A percentile compares a stretch with the other conserved stretches of the same genome.
phyloP scores from a whole-genome alignment of 2,329 filamentous ascomycete species.

The Penicillium sp. region DNA sequence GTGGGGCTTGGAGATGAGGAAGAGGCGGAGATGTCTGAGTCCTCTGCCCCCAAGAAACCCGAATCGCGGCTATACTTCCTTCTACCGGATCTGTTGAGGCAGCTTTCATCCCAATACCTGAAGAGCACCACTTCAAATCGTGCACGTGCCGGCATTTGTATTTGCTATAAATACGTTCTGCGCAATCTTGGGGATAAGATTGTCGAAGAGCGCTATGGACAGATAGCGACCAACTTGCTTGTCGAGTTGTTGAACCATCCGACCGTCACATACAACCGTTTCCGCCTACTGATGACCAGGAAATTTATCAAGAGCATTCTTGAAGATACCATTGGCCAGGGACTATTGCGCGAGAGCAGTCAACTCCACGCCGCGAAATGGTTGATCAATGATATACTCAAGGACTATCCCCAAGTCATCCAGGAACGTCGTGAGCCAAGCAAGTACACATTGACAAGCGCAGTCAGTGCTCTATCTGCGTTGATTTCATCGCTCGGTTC shows the following conservation, averaged over 20 bases:
- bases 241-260: conserved; percentile 74
- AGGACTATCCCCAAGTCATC: conserved; percentile 87
- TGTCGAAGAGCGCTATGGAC: conserved; percentile 79
- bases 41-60: conserved; percentile 71
- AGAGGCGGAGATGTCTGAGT: conserved; percentile 67
- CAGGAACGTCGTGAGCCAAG: conserved; percentile 84
- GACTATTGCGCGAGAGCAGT: conserved; percentile 83
- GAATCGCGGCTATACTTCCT: conserved; percentile 70
- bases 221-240: conserved; percentile 77
- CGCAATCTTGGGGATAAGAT: conserved; percentile 74
- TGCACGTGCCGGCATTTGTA: conserved; percentile 75
- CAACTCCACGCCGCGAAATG: conserved; percentile 78
- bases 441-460: conserved; percentile 78
- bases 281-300: conserved; percentile 79
- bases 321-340: conserved; percentile 76
- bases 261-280: conserved; percentile 78
- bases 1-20: conserved; percentile 67
- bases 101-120: conserved; percentile 77
- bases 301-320: conserved; percentile 81
- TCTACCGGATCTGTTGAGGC: conserved; percentile 73
- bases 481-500: conserved; percentile 79
- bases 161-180: conserved; percentile 82
- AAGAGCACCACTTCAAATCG: conserved; percentile 75
- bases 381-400: conserved; percentile 83
- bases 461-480: conserved; percentile 75